Evolutionary conservation across 225 moss, liverwort and hornwort species (phyloP), one percentile per base, ranked within the genome.

Genomic region (Physcomitrellopsis africana): DNA sequence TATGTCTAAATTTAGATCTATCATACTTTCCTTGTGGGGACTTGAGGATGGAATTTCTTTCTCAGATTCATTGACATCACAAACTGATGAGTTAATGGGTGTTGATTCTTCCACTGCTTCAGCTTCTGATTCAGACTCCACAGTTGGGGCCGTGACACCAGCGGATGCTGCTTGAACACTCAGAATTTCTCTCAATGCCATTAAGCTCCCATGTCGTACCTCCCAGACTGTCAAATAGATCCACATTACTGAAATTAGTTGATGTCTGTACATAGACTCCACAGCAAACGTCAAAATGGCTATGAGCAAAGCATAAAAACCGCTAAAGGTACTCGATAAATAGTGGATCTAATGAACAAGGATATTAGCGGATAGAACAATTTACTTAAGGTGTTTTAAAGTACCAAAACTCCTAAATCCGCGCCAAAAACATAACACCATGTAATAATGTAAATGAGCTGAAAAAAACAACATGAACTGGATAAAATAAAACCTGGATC

Each of bases 101-200:
- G 71, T 73, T 46, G 52, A 37, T 37, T 37, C 37, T 71, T 46
- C 81, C 37, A 46, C 66, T 52, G 60, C 51, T 51, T 8, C 53
- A 32, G 68, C 0, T 69, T 84, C 79, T 63, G 76, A 15, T 66
- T 81, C 81, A 71, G 49, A 27, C 59, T 91, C 87, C 51, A 76
- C 41, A 8, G 52, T 42, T 32, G 89, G 84, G 61, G 82, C 75
- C 60, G 84, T 77, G 54, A 93, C 91, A 82, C 91, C 92, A 72
- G 95, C 95, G 59, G 95, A 95, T 72, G 92, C 91, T 81, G 92
- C 93, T 81, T 95, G 95, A 51, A 86, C 77, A 74, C 95, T 95
- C 42, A 95, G 49, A 63, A 95, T 92, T 85, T 95, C 95, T 78
- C 95, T 85, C 69, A 95, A 80, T 37, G 95, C 95, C 95, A 95